Base-by-base conservation (phyloP, 345 rosid genomes). In the Turritis glabra region DNA sequence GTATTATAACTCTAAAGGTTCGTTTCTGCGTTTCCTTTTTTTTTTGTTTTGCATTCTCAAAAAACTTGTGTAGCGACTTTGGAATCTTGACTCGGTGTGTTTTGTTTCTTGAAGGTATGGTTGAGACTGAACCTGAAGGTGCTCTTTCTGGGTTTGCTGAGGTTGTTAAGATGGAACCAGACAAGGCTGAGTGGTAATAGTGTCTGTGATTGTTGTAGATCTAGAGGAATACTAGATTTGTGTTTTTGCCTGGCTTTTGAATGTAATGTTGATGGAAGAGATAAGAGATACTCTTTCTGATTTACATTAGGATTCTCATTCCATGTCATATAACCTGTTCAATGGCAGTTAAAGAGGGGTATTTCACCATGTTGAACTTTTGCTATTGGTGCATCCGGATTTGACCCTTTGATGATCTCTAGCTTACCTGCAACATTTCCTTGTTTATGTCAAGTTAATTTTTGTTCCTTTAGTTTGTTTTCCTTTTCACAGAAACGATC, bases 71-170 rank as follows among this genome's bases (percentile, higher is more conserved):
- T 57, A 14, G 37, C 10, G 18, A 46, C 5, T 8, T 1, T n/a
- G 12, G 2, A 5, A 25, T 56, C 19, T 64, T 60, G 64, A 33
- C 48, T 53, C 4, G 4, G 21, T 18, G 8, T 47, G 27, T 44
- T 58, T 37, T 40, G 5, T 47, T 77, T 55, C 3, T 54, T 57
- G 32, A 64, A 95, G 99, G 96, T 73, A 64, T 92, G 85, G 95
- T 92, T 64, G 99, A 92, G 82, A 87, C 92, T 30, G 98, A 92
- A 21, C 96, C 97, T 48, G 93, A 89, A 88, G 89, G 69, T 6
- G 99, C 99, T 35, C 98, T 96, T 63, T 83, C 91, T 56, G 99
- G 98, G 53, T 96, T 96, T 81, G 93, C 91, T 48, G 93, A 88
- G 77, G 98, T 96, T 26, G 97, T 96, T 55, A 69, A 55, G 67